Percentiles rank a stretch among this genome's conserved stretches.
These are phyloP conservation scores for Coelastrella sp. DNA, from an alignment of 139 green algal genomes.

Conservation along the genomic window DNA sequence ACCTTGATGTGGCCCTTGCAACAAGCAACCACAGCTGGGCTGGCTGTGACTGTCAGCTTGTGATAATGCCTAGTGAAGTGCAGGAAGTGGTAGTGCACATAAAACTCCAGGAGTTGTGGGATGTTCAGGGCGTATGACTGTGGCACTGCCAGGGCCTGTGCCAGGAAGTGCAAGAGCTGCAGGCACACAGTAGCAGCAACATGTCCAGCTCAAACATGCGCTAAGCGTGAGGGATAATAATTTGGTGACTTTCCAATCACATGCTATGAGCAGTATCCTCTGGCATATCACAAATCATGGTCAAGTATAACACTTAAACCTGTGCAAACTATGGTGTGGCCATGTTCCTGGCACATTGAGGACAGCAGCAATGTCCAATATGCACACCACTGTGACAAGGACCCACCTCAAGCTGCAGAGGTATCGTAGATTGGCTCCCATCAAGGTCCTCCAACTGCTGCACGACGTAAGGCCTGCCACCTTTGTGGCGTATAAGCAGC, in stretches of 20 bases:
- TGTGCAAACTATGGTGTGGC: too few species aligned
- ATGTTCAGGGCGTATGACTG: background rate
- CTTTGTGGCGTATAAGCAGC: conserved; percentile 15
- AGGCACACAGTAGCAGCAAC: conserved; percentile 5
- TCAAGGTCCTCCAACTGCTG: conserved; percentile 41
- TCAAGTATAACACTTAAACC: too few species aligned
- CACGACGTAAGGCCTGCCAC: conserved; percentile 23
- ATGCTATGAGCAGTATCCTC: too few species aligned
- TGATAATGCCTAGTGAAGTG: conserved; percentile 39
- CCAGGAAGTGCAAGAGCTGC: conserved; percentile 40
- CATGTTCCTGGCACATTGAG: too few species aligned
- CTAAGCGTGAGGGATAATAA: too few species aligned
- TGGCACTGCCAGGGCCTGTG: background rate
- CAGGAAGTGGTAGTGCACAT: conserved; percentile 43
- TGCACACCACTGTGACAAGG: background rate
- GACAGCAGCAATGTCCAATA: too few species aligned
- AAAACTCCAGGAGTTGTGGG: conserved; percentile 32
- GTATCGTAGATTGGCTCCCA: background rate
- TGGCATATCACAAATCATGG: too few species aligned
- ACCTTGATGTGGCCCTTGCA: conserved; percentile 45
- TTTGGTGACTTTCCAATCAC: too few species aligned
- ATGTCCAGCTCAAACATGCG: background rate
- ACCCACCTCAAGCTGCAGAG: conserved; percentile 21
- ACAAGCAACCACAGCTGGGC: background rate
- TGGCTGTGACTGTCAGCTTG: background rate